These are phyloP conservation scores for Nicotiana tomentosiformis DNA, from an alignment of 257 asterid species.

Conservation along the genomic window DNA sequence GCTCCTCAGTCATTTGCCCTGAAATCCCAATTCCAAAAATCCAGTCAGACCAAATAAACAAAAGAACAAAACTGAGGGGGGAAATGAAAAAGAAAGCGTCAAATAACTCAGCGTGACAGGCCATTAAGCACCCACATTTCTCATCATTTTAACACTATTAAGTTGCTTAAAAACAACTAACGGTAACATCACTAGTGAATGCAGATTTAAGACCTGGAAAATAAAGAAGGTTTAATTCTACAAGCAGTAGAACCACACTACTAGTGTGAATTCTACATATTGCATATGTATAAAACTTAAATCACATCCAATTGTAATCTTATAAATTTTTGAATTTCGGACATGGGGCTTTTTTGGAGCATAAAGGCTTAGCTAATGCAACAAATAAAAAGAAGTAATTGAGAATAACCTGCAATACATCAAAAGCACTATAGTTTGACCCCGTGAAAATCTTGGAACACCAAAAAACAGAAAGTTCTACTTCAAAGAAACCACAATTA, in stretches of 20 bases:
- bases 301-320: neutral
- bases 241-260: neutral
- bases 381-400: neutral
- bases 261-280: neutral
- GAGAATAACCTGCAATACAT: neutral
- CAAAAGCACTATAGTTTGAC: neutral
- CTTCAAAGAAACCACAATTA: neutral
- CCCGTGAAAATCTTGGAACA: neutral
- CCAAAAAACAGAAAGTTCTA: neutral
- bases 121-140: neutral
- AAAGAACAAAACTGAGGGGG: neutral
- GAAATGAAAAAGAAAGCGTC: neutral
- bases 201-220: neutral
- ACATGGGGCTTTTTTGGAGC: too few species aligned
- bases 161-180: neutral
- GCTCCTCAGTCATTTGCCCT: slow-evolving; percentile 93
- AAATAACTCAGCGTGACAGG: neutral
- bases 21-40: slow-evolving; percentile 3
- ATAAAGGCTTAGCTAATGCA: neutral
- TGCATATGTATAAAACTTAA: neutral
- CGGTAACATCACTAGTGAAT: neutral
- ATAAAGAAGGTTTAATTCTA: neutral
- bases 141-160: neutral
- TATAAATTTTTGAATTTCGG: too few species aligned
- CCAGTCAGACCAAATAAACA: neutral